Percentiles rank a stretch among this genome's conserved stretches.
Evolutionary conservation across 2,329 filamentous ascomycete genomes (phyloP).

Genomic region (Diaporthe vexans): DNA sequence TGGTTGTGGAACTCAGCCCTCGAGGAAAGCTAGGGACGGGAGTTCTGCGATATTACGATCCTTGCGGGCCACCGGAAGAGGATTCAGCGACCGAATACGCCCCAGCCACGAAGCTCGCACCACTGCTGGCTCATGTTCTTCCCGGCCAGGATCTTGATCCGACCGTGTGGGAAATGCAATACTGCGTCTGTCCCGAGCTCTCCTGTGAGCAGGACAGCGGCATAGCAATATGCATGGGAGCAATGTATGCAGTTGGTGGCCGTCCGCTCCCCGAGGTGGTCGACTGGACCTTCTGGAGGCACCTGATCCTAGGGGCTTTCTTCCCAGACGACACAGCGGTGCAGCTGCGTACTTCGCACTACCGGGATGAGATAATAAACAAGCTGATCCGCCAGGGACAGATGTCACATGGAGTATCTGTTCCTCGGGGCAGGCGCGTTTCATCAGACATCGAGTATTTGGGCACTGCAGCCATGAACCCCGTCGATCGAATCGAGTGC

Average conservation of each 20-base stretch:
- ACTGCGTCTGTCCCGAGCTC: slow-evolving; percentile 27
- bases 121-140: not conserved
- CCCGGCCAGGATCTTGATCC: not conserved
- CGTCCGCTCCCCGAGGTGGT: not conserved
- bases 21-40: not conserved
- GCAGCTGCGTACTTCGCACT: slow-evolving; percentile 9
- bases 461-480: slow-evolving; percentile 22
- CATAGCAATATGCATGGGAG: slow-evolving; percentile 19
- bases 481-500: slow-evolving; percentile 26
- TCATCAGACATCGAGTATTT: slow-evolving; percentile 23
- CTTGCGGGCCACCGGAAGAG: not conserved
- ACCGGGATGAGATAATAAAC: slow-evolving; percentile 1
- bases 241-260: slow-evolving; percentile 29
- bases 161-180: slow-evolving; percentile 11
- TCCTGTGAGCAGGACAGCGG: slow-evolving; percentile 13
- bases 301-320: slow-evolving; percentile 22
- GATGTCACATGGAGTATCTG: slow-evolving; percentile 2
- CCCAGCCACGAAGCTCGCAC: not conserved
- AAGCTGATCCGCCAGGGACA: slow-evolving; percentile 35
- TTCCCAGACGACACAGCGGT: not conserved
- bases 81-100: not conserved
- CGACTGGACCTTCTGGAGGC: slow-evolving; percentile 34
- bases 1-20: slow-evolving; percentile 2
- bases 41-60: slow-evolving; percentile 17
- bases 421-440: not conserved